Percentiles rank a stretch among this genome's conserved stretches.
phyloP scores from a whole-genome alignment of 768 basidiomycete genomes.

The Rubroboletus satanas region DNA sequence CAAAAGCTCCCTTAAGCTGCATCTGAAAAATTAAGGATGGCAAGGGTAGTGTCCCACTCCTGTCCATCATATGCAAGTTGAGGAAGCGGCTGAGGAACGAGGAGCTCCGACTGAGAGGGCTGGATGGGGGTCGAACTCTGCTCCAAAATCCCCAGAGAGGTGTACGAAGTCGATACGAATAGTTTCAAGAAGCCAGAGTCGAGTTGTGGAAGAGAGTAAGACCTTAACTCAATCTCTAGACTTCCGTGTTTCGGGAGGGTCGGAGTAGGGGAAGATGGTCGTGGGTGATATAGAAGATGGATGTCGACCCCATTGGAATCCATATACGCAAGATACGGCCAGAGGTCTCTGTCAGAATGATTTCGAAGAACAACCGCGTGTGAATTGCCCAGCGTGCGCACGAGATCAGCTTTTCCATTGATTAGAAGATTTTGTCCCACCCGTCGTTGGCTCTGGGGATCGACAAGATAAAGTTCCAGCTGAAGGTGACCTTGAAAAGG shows the following conservation, averaged over 20 bases:
- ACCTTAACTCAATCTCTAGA: constrained; percentile 37
- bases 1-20: background rate
- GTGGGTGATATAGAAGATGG: constrained; percentile 53
- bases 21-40: constrained; percentile 20
- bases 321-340: constrained; percentile 63
- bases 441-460: constrained; percentile 42
- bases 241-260: constrained; percentile 42
- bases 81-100: background rate
- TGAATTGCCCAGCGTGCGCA: constrained; percentile 39
- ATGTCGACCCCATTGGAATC: constrained; percentile 53
- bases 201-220: constrained; percentile 42
- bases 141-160: constrained; percentile 47
- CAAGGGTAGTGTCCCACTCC: constrained; percentile 31
- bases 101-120: constrained; percentile 9
- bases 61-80: constrained; percentile 15
- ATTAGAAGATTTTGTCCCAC: constrained; percentile 45
- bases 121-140: constrained; percentile 34
- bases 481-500: constrained; percentile 46
- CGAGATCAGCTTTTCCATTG: constrained; percentile 46
- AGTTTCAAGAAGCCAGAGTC: constrained; percentile 55
- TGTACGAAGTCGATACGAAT: constrained; percentile 51
- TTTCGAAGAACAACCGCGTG: constrained; percentile 51
- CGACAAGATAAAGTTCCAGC: constrained; percentile 51
- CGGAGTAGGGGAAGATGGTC: constrained; percentile 32
- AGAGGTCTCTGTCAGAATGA: constrained; percentile 47